These are phyloP conservation scores for Zizania palustris DNA, from an alignment of 202 grass and related monocot species.

Conservation along the genomic window DNA sequence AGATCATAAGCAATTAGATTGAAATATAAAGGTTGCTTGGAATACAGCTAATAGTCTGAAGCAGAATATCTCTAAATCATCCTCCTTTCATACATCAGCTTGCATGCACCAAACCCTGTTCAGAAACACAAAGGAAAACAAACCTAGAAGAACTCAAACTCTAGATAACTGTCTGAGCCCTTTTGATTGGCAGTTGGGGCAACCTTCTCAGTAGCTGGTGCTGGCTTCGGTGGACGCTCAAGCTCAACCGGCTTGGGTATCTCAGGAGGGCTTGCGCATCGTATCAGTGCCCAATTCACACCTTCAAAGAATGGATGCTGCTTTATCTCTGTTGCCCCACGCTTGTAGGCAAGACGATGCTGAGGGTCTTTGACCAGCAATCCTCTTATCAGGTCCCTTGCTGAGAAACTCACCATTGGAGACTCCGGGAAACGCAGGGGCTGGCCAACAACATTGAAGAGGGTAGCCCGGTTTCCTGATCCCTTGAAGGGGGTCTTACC, in stretches of 20 bases:
- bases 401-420: constrained; percentile 67
- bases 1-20: constrained; percentile 21
- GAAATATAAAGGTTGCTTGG: constrained; percentile 17
- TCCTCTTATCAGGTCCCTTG: constrained; percentile 69
- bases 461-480: constrained; percentile 73
- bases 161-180: constrained; percentile 65
- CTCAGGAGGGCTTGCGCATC: constrained; percentile 66
- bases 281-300: constrained; percentile 74
- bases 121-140: constrained; percentile 24
- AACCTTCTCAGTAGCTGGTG: constrained; percentile 49
- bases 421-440: constrained; percentile 66
- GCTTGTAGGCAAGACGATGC: constrained; percentile 66
- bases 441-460: constrained; percentile 81
- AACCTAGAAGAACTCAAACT: constrained; percentile 81
- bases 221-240: constrained; percentile 46
- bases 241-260: constrained; percentile 64
- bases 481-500: constrained; percentile 81
- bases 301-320: constrained; percentile 80
- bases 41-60: constrained; percentile 47
- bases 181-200: constrained; percentile 42
- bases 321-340: constrained; percentile 72
- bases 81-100: constrained; percentile 43
- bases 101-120: constrained; percentile 30
- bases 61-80: constrained; percentile 27
- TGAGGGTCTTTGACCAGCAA: constrained; percentile 75